These are phyloP conservation scores for Hysterangium stoloniferum DNA, from an alignment of 768 basidiomycete species.

Conservation along the genomic window DNA sequence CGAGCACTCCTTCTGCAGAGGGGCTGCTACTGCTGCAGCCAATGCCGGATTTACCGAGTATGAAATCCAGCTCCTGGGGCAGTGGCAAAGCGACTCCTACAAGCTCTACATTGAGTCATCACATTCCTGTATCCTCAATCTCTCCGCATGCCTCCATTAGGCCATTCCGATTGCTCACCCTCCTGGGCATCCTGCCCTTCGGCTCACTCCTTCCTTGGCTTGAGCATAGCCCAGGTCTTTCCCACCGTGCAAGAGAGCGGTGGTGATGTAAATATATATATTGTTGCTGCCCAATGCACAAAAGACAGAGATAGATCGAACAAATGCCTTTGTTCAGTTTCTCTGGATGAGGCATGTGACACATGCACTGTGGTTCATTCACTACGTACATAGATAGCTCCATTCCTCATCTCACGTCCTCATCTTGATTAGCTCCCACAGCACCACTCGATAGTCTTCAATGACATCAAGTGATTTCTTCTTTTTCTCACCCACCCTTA, in stretches of 20 bases:
- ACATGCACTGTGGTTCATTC: too few species aligned
- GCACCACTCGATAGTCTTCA: too few species aligned
- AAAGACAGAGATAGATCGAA: too few species aligned
- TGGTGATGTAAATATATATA: not conserved
- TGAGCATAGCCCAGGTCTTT: slow-evolving; percentile 7
- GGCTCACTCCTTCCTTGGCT: slow-evolving; percentile 11
- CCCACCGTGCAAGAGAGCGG: slow-evolving; percentile 3
- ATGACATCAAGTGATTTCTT: too few species aligned
- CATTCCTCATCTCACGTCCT: too few species aligned
- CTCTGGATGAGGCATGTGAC: too few species aligned
- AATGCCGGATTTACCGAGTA: slow-evolving; percentile 25
- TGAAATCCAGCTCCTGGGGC: slow-evolving; percentile 31
- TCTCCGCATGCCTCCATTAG: slow-evolving; percentile 28
- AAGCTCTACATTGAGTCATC: slow-evolving; percentile 28
- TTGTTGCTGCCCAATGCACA: too few species aligned
- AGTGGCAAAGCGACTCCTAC: slow-evolving; percentile 31
- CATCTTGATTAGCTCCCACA: too few species aligned
- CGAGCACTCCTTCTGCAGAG: slow-evolving; percentile 20
- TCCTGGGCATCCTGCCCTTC: slow-evolving; percentile 14
- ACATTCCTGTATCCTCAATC: slow-evolving; percentile 19
- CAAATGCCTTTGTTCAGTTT: too few species aligned
- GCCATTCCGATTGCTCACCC: slow-evolving; percentile 15
- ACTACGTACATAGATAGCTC: too few species aligned
- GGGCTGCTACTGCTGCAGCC: slow-evolving; percentile 24
- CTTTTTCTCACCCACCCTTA: too few species aligned